Evolutionary conservation across 2,329 filamentous ascomycete genomes (phyloP).

Genomic region (Microdochium nivale): DNA sequence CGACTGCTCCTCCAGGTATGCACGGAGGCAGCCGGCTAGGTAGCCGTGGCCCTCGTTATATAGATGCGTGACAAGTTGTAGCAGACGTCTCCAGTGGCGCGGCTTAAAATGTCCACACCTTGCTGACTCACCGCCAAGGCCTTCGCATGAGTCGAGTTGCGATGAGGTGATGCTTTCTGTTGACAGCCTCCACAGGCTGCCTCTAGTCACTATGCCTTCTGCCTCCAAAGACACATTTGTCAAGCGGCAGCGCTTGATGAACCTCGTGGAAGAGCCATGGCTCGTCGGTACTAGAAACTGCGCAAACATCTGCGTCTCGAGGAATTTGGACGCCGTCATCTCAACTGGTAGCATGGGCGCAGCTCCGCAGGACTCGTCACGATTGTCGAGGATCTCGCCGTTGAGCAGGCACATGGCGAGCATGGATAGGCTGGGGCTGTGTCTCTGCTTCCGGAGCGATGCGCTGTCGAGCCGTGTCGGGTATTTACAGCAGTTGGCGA

Average conservation of each 20-base stretch:
- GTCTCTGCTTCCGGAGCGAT: conserved; percentile 5
- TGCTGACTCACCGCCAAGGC: not conserved
- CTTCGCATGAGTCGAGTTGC: not conserved
- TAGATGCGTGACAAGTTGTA: not conserved
- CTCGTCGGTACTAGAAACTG: not conserved
- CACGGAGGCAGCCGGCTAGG: not conserved
- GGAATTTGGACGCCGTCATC: not conserved
- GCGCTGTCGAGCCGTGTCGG: conserved; percentile 11
- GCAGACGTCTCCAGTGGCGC: not conserved
- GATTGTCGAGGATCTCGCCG: conserved; percentile 17
- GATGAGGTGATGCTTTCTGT: not conserved
- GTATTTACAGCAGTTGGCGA: conserved; percentile 25
- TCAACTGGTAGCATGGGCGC: not conserved
- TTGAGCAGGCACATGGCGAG: conserved; percentile 20
- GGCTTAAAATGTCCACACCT: not conserved
- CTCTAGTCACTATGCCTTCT: not conserved
- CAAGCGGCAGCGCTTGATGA: not conserved
- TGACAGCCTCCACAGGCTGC: not conserved
- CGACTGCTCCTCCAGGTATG: not conserved
- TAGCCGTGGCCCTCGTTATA: not conserved
- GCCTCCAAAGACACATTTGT: not conserved
- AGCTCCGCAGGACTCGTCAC: not conserved
- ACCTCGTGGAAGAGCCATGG: not conserved
- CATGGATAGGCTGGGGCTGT: conserved; percentile 16
- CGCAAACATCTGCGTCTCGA: not conserved